Percentiles rank a stretch among this genome's conserved stretches.
Conservation (phyloP, 2,329 filamentous ascomycete genomes). For the Talaromyces amestolkiae region DNA sequence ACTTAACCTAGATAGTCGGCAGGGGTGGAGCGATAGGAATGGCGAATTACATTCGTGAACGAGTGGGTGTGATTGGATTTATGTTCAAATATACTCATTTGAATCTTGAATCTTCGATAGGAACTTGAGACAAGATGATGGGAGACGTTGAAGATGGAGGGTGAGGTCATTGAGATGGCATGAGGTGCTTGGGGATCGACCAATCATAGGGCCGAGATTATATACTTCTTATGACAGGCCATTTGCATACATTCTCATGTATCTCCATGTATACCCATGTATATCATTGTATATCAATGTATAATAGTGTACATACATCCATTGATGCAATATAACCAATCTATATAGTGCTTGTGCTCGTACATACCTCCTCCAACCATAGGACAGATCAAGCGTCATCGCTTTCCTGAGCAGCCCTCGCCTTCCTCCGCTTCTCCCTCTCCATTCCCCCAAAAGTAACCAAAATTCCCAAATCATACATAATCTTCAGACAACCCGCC, state of each 20-base stretch:
- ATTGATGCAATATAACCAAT: background rate
- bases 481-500: conserved; percentile 62
- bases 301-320: no score
- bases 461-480: conserved; percentile 60
- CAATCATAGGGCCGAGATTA: background rate
- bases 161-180: conserved; percentile 4
- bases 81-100: background rate
- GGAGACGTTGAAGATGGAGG: background rate
- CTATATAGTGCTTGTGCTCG: background rate
- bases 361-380: no score
- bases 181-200: background rate
- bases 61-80: background rate
- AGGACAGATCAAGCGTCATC: background rate
- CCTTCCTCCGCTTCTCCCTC: conserved; percentile 13
- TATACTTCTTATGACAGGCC: background rate
- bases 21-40: background rate
- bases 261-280: no score
- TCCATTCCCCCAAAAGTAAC: conserved; percentile 46
- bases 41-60: background rate
- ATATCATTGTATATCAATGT: no score
- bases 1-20: background rate
- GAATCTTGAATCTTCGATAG: no score
- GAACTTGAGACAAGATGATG: background rate
- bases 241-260: background rate
- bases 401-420: background rate